Evolutionary conservation across 208 protist species (phyloP).

Genomic region (Kentomonas sorsogonicus): DNA sequence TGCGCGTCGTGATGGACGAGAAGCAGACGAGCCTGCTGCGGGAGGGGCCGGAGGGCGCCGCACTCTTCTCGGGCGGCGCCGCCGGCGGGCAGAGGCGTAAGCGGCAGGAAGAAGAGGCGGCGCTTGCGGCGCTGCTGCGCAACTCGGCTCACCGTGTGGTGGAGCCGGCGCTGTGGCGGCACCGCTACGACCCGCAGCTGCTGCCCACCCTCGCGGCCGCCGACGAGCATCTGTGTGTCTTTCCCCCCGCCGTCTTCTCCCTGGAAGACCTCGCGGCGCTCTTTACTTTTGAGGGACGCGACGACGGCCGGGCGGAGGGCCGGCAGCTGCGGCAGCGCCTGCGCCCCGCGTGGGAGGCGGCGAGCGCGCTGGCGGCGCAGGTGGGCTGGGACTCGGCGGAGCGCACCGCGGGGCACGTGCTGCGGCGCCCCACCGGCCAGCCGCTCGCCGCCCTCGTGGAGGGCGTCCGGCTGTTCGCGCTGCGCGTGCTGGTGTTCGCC

Average conservation of each 20-base stretch:
- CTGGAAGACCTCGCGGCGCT: not conserved
- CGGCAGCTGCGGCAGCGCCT: too few relatives aligned
- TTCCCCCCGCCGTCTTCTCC: too few relatives aligned
- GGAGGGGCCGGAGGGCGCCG: slow-evolving; percentile 68
- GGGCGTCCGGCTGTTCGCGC: slow-evolving; percentile 53
- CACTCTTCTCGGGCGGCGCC: slow-evolving; percentile 44
- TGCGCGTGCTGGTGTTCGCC: slow-evolving; percentile 39
- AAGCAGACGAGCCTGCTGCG: slow-evolving; percentile 46
- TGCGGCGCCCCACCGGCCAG: slow-evolving; percentile 37
- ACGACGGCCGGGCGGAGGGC: not conserved
- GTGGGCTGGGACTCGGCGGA: slow-evolving; percentile 24
- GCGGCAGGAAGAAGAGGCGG: slow-evolving; percentile 1
- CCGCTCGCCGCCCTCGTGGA: slow-evolving; percentile 48
- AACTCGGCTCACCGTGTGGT: slow-evolving; percentile 74
- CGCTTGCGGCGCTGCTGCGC: slow-evolving; percentile 24
- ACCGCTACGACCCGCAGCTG: not conserved
- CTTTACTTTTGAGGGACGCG: not conserved
- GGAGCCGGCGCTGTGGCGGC: slow-evolving; percentile 50
- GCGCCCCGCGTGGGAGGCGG: slow-evolving; percentile 5
- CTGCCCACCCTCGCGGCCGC: not conserved
- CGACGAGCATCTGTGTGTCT: not conserved
- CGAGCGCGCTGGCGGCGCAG: slow-evolving; percentile 9
- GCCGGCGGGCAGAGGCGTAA: slow-evolving; percentile 5
- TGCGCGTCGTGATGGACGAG: slow-evolving; percentile 74
- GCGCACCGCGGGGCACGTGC: slow-evolving; percentile 48